Evolutionary conservation across 805 yeast genomes (phyloP), one percentile per base, ranked within the genome.

Genomic region (Groenewaldozyma tartarivorans): DNA sequence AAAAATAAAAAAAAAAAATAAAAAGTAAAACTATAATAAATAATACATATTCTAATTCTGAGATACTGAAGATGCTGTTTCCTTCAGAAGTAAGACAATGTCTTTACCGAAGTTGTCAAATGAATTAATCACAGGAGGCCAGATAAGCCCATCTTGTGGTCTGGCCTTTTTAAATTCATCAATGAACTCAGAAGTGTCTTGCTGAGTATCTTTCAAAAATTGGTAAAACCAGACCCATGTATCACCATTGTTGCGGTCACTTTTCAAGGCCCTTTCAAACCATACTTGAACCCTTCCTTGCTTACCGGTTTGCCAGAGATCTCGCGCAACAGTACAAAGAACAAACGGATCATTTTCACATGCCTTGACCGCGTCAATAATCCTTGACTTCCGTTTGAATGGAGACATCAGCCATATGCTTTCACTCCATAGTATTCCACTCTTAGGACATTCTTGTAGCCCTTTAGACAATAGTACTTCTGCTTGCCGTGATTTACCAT

Each of bases 261-360:
- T 64, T n/a, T 61, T 64, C 7, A 79, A 55, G 0, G 92, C 82
- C 40, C 81, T 66, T 36, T 79, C 80, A 42, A 86, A 73, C 86
- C 95, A 88, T 11, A 77, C 68, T 41, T 67, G 63, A 0, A 94
- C 84, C 48, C 77, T 79, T 16, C 45, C 42, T 9, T 24, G 29
- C 48, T 81, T 81, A 0, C 81, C 79, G 20, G 75, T 81, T 1
- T 63, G 52, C 79, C 80, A 79, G 46, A 87, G 77, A 42, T 75
- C 72, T 9, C 67, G 61, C 0, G 92, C 96, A 24, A 86, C 78
- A 0, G 74, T 68, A 9, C 74, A 49, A 9, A 88, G 62, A 1
- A 90, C 72, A 15, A 66, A 44, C 0, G 79, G 68, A 38, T 78
- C 67, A 47, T 81, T 81, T 33, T 71, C 63, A 0, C 94, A 82